Conservation (phyloP, 2,329 filamentous ascomycete species). For the Dryadomyces quercivorus region DNA sequence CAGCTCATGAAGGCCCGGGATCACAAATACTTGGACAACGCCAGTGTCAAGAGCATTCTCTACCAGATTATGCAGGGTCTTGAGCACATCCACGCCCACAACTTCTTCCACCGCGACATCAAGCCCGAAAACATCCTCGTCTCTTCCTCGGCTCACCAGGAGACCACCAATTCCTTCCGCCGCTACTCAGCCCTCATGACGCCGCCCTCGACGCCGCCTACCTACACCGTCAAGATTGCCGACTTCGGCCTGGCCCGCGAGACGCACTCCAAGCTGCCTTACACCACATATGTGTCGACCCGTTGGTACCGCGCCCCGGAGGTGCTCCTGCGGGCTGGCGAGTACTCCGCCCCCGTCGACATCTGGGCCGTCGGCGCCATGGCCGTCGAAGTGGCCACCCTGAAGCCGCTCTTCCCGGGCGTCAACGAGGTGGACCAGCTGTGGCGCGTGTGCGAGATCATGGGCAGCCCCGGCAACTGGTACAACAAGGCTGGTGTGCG, state of each 20-base stretch:
- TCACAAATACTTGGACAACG: conserved; percentile 82
- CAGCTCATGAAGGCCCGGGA: conserved; percentile 98
- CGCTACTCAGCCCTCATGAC: conserved; percentile 90
- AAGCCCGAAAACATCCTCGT: conserved; percentile 99
- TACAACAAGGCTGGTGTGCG: conserved; percentile 80
- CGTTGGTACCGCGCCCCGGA: conserved; percentile 97
- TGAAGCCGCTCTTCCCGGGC: conserved; percentile 94
- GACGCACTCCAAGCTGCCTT: conserved; percentile 90
- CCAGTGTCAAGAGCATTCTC: conserved; percentile 92
- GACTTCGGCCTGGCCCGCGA: conserved; percentile 97
- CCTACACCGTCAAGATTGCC: conserved; percentile 95
- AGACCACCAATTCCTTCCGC: conserved; percentile 74
- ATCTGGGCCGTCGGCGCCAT: conserved; percentile 98
- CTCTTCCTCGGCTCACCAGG: conserved; percentile 75
- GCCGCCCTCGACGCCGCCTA: conserved; percentile 83
- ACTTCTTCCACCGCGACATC: conserved; percentile 98
- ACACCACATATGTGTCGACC: conserved; percentile 97
- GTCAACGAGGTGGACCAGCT: conserved; percentile 98
- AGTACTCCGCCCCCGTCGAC: conserved; percentile 95
- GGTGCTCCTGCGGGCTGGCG: conserved; percentile 81
- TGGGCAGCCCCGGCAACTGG: conserved; percentile 98
- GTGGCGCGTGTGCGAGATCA: conserved; percentile 97
- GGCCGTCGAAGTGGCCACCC: conserved; percentile 92
- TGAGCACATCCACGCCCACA: conserved; percentile 92
- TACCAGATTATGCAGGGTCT: conserved; percentile 94